These are phyloP conservation scores for Mucor racemosus DNA, from an alignment of 371 early-diverging fungal species.

Conservation along the genomic window DNA sequence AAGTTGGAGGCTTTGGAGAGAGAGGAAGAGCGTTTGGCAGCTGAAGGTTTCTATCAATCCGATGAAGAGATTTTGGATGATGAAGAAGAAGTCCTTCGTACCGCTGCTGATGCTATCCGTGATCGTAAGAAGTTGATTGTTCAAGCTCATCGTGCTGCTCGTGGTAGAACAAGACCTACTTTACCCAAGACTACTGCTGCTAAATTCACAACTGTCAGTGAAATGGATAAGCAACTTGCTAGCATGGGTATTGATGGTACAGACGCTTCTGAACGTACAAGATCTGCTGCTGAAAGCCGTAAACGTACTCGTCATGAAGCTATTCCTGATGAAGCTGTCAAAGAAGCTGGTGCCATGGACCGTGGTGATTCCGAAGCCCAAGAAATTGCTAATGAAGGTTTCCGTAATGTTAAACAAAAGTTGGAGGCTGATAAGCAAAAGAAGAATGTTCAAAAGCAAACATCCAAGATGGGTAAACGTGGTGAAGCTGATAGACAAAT, in stretches of 20 bases:
- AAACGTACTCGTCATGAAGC: constrained; percentile 81
- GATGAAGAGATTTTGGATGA: constrained; percentile 74
- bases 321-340: constrained; percentile 66
- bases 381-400: constrained; percentile 77
- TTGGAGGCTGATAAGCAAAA: constrained; percentile 78
- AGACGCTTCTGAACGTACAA: constrained; percentile 57
- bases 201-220: constrained; percentile 52
- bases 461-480: constrained; percentile 80
- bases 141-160: constrained; percentile 72
- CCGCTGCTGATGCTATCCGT: constrained; percentile 82
- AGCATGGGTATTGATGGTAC: constrained; percentile 66
- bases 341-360: constrained; percentile 55
- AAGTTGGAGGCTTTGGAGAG: constrained; percentile 95
- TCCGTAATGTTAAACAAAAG: constrained; percentile 77
- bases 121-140: constrained; percentile 86
- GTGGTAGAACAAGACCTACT: constrained; percentile 70
- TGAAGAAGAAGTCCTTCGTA: constrained; percentile 78
- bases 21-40: constrained; percentile 93
- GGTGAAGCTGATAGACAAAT: constrained; percentile 96
- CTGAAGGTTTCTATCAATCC: constrained; percentile 94
- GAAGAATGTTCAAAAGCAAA: constrained; percentile 69
- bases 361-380: constrained; percentile 54
- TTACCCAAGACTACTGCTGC: constrained; percentile 63
- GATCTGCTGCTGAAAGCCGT: constrained; percentile 51
- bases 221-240: constrained; percentile 65